Evolutionary conservation across 2,329 filamentous ascomycete species (phyloP).

Genomic region (Talaromyces marneffei): DNA sequence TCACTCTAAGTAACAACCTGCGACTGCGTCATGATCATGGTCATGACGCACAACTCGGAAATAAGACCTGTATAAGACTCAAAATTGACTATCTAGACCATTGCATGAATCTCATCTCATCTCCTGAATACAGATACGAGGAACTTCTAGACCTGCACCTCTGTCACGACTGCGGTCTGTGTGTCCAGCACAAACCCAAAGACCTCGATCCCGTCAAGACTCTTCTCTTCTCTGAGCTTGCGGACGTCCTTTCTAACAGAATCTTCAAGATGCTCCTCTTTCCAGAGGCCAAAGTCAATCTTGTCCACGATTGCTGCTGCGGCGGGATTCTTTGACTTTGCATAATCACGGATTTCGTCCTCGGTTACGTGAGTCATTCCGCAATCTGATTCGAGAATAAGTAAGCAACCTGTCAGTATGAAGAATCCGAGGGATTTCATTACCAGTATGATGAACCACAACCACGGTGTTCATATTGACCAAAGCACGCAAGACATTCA

Average conservation of each 20-base stretch:
- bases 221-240: conserved; percentile 2
- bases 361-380: not conserved
- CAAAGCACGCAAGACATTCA: not conserved
- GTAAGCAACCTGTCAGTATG: not conserved
- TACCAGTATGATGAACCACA: conserved; percentile 7
- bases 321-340: not conserved
- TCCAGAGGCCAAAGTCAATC: conserved; percentile 3
- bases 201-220: not conserved
- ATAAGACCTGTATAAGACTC: not conserved
- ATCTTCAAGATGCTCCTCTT: not conserved
- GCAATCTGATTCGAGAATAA: not conserved
- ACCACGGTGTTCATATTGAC: not conserved
- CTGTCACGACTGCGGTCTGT: conserved; percentile 4
- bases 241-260: conserved; percentile 1
- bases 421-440: not conserved
- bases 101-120: not conserved
- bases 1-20: not conserved
- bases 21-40: not conserved
- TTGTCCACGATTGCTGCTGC: not conserved
- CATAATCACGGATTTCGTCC: not conserved
- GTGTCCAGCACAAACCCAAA: not conserved
- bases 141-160: not conserved
- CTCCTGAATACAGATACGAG: not conserved
- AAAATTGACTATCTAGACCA: not conserved
- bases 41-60: not conserved